Base-by-base conservation (phyloP, 106 monocot species). In the Acorus gramineus region DNA sequence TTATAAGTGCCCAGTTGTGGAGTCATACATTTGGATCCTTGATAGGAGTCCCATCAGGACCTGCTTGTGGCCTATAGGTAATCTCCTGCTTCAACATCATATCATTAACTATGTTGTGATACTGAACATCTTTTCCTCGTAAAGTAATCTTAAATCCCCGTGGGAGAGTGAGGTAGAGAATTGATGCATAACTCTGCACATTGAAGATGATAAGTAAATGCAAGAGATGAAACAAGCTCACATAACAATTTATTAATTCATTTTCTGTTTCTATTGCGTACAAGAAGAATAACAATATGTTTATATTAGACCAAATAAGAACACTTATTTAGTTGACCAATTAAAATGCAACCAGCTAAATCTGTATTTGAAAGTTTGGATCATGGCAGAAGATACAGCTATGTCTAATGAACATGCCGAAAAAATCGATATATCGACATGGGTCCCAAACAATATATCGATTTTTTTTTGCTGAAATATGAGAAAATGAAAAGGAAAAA, bases 161-260 rank as follows among this genome's bases (percentile, higher is more conserved):
- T 43, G 96, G 96, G 53, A 91, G 76, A 57, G 85, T 75, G 55
- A 96, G 90, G 66, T 96, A 96, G 10, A 96, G 84, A 77, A 96
- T 96, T 46, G 96, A 87, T 47, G 87, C 91, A 77, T 96, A 96
- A 67, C 95, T 96, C 95, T 87, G 81, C 66, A 80, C n/a, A 60
- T 12, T 62, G 46, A 64, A 56, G 28, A 0, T 28, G 28, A 28
- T 28, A 28, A 28, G 28, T 28, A 28, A 28, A 28, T 28, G 28
- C 28, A 28, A 51, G 46, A 52, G 68, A 10, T 43, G 8, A 5
- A 55, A 44, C 9, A 65, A 61, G n/a, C 59, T 4, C 59, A 42
- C 4, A 59, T 43, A n/a, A 28, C 2, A 57, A 13, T 28, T 28
- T 28, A 28, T 28, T 28, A 28, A 28, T 28, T 28, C 28, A 0